These are phyloP conservation scores for Aspergillus affinis DNA, from an alignment of 495 filamentous ascomycete species.

Conservation along the genomic window DNA sequence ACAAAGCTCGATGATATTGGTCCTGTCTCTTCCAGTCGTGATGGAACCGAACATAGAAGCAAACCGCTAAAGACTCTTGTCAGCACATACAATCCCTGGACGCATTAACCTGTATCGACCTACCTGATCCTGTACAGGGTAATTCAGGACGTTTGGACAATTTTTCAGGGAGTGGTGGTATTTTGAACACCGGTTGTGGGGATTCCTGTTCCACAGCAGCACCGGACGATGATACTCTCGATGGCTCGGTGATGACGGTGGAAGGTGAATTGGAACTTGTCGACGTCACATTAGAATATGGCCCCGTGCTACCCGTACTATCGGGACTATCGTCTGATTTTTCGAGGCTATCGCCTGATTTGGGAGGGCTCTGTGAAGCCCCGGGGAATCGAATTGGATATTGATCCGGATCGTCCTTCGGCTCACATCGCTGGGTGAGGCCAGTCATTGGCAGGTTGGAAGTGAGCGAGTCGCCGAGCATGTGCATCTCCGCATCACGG, in stretches of 20 bases:
- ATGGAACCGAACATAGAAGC: constrained; percentile 69
- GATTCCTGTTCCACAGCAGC: neutral
- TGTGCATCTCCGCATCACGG: neutral
- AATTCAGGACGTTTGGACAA: neutral
- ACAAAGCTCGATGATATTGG: constrained; percentile 72
- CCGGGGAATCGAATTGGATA: neutral
- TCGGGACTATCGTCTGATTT: neutral
- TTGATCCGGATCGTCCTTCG: neutral
- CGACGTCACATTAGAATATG: neutral
- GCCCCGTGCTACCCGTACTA: neutral
- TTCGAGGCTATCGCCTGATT: neutral
- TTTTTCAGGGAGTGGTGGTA: neutral
- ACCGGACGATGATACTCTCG: neutral
- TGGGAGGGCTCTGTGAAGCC: neutral
- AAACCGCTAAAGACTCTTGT: constrained; percentile 53
- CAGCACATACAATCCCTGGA: neutral
- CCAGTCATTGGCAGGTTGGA: neutral
- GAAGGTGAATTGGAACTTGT: neutral
- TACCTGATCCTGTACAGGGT: neutral
- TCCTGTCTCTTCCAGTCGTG: constrained; percentile 47
- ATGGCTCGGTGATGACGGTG: neutral
- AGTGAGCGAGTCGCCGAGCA: neutral
- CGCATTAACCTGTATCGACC: neutral
- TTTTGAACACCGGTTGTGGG: neutral
- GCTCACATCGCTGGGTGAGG: neutral